Percentiles rank a stretch among this genome's conserved stretches.
phyloP scores from a whole-genome alignment of 2,329 filamentous ascomycete genomes.

The Dryadomyces quercivorus region DNA sequence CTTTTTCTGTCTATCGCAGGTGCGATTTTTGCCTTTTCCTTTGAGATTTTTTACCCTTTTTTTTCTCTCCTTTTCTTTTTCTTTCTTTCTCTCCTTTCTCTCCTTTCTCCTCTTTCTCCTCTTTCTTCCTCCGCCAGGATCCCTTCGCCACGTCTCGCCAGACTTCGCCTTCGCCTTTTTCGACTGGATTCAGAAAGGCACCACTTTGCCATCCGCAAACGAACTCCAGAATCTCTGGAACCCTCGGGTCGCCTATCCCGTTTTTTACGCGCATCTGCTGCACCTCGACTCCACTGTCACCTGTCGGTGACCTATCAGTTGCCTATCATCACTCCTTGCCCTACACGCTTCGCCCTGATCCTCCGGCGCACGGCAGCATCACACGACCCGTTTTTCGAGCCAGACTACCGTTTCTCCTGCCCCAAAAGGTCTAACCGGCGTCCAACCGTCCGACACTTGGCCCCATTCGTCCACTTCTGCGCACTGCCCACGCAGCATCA shows the following conservation, averaged over 20 bases:
- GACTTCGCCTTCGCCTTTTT: no score
- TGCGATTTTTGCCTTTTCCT: not conserved
- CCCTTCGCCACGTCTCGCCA: no score
- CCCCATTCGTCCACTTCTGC: not conserved
- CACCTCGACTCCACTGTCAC: no score
- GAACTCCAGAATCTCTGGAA: no score
- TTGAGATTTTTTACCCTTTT: not conserved
- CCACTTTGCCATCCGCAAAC: not conserved
- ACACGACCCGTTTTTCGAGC: not conserved
- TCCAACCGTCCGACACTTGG: not conserved
- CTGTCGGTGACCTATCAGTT: no score
- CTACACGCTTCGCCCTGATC: no score
- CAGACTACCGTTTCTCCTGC: not conserved
- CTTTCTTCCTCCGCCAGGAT: not conserved
- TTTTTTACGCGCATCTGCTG: no score
- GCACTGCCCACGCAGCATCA: not conserved
- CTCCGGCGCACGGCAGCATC: not conserved
- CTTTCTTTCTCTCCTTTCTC: not conserved
- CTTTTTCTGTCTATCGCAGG: conserved; percentile 2
- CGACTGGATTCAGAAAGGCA: not conserved
- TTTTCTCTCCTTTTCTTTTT: not conserved
- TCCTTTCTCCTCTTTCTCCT: not conserved
- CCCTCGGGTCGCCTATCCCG: no score
- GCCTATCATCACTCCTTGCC: no score
- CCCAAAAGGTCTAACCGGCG: not conserved